Base-by-base conservation (phyloP, 2,329 filamentous ascomycete genomes). In the Colletotrichum somersetense region DNA sequence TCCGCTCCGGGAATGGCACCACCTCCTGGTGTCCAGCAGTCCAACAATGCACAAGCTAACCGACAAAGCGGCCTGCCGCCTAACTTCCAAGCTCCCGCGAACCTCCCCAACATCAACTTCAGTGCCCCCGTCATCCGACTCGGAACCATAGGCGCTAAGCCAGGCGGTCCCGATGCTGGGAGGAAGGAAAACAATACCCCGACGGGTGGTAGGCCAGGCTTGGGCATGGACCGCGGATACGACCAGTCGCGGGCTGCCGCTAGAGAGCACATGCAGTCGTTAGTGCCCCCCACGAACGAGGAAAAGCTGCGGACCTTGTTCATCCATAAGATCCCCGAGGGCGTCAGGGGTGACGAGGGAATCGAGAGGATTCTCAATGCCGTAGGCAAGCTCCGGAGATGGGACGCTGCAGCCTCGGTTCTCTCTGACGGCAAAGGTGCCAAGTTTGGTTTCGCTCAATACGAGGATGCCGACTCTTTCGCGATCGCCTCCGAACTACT, bases 81-180 rank as follows among this genome's bases (percentile, higher is more conserved):
- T 71, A 94, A 91, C 82, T 98, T 97, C 83, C 93, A 97, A 85
- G 91, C 94, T 61, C 95, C 96, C 12, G 87, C 93, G 62, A 97
- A 96, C 80, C 93, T 98, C 88, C 95, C 96, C 63, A 97, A 97
- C 81, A 97, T 99, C 86, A 98, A 99, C 85, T 97, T 98, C 86
- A 97, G 93, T 78, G 96, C 96, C 46, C 95, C 96, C 68, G 95
- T 98, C 72, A 98, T 99, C 79, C 93, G 96, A 67, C 89, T 99
- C 57, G 96, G 96, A 53, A 96, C 95, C 16, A 89, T 91, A 5
- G 89, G 90, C 3, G 83, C 88, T n/a, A 94, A 94, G 78, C 85
- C 91, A 35, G 80, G 82, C 14, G 78, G 81, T 0, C 79, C 84
- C 8, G 75, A 77, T 35, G 77, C 80, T 30, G 84, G 86, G 23